Evolutionary conservation across 176 grass and related monocot species (phyloP).

Genomic region (Oropetium thomaeum): DNA sequence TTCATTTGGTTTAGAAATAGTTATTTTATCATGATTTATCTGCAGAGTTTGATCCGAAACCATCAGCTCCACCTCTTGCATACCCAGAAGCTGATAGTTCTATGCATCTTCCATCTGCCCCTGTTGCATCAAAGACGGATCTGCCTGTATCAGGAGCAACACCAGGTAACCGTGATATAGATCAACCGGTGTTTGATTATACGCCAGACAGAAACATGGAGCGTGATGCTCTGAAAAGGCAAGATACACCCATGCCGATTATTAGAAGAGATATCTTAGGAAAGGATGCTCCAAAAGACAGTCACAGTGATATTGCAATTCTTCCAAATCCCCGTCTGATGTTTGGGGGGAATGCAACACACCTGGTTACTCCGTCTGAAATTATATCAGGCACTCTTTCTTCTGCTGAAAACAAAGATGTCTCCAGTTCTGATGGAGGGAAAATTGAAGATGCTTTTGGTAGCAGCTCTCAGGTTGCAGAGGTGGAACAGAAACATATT

Average conservation of each 20-base stretch:
- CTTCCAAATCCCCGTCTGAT: slow-evolving; percentile 66
- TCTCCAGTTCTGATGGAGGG: slow-evolving; percentile 41
- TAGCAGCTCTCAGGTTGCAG: slow-evolving; percentile 33
- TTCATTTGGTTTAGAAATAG: slow-evolving; percentile 35
- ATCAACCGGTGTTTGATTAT: slow-evolving; percentile 50
- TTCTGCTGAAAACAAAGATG: slow-evolving; percentile 47
- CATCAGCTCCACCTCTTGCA: slow-evolving; percentile 64
- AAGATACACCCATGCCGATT: slow-evolving; percentile 45
- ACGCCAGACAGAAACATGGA: slow-evolving; percentile 34
- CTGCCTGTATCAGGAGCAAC: slow-evolving; percentile 46
- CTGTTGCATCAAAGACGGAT: slow-evolving; percentile 52
- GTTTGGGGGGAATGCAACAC: slow-evolving; percentile 68
- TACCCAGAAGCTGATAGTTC: slow-evolving; percentile 52
- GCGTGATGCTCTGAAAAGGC: slow-evolving; percentile 41
- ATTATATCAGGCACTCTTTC: slow-evolving; percentile 83
- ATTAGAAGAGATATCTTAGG: slow-evolving; percentile 41
- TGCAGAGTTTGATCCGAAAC: slow-evolving; percentile 68
- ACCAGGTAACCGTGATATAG: slow-evolving; percentile 47
- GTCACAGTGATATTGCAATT: slow-evolving; percentile 43
- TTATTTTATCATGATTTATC: slow-evolving; percentile 35
- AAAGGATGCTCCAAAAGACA: slow-evolving; percentile 52
- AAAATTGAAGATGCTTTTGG: slow-evolving; percentile 44
- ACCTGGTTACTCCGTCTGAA: slow-evolving; percentile 95
- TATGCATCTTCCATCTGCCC: slow-evolving; percentile 36
- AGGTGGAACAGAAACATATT: slow-evolving; percentile 42